Evolutionary conservation across 345 rosid genomes (phyloP), one percentile per base, ranked within the genome.

Genomic region (Rhodomyrtus tomentosa): DNA sequence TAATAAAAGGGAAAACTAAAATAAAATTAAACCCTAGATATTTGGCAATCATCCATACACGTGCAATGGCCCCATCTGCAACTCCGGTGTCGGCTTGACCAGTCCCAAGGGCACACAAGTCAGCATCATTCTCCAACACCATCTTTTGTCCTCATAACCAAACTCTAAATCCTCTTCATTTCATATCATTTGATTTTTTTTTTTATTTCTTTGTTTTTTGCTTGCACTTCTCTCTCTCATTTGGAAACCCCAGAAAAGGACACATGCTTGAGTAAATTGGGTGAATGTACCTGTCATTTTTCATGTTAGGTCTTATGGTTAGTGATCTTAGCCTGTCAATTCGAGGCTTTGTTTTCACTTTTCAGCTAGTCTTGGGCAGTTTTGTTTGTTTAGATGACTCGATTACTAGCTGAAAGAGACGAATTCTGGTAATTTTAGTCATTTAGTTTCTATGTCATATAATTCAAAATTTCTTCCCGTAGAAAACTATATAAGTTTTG

Each of bases 11-110:
- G 25, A 5, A 25, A 55, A 50, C n/a, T n/a, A n/a, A n/a, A n/a
- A n/a, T n/a, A 55, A 29, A 58, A 22, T 20, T 54, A 80, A 84
- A 56, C 80, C 84, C 56, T 85, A 81, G 85, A 86, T 88, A 86
- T 81, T 50, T 81, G 85, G 86, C 84, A 86, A 90, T 90, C 86
- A 88, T 84, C 45, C 79, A 87, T 80, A 87, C 93, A 91, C 93
- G 94, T 91, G 93, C 88, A 83, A 87, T 82, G 93, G 96, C 86
- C 93, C 94, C 93, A 90, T 50, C 42, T 87, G 90, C 84, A 88
- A 82, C 55, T 27, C 81, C 36, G 80, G 82, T 92, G 96, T 92
- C 93, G 91, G 93, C 86, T 92, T 93, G 96, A 92, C 96, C 82
- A 85, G 93, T 90, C 94, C 45, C 82, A 21, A n/a, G 74, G 81